These are phyloP conservation scores for Stephania yunnanensis DNA, from an alignment of 164 flowering plant genomes.

Conservation along the genomic window DNA sequence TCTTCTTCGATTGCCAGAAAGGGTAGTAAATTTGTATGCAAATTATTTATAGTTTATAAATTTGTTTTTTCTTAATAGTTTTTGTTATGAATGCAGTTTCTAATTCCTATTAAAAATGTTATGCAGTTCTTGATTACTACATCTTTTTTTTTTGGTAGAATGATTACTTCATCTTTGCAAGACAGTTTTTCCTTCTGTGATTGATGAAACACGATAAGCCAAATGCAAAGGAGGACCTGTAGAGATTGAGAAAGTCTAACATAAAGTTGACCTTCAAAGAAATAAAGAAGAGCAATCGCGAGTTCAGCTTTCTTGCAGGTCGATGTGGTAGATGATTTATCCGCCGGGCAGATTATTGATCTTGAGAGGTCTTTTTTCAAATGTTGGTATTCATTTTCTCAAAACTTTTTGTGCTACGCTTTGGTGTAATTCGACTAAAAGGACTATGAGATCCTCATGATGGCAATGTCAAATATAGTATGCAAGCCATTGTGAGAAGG, in stretches of 20 bases:
- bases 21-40: background rate
- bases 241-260: background rate
- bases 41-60: background rate
- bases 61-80: no score
- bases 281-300: background rate
- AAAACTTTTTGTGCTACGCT: no score
- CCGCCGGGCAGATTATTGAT: no score
- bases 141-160: background rate
- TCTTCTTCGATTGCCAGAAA: background rate
- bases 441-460: no score
- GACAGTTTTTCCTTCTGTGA: background rate
- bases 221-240: background rate
- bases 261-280: background rate
- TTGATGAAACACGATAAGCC: background rate
- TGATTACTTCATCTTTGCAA: background rate
- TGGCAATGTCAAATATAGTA: no score
- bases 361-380: no score
- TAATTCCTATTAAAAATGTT: no score
- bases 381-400: no score
- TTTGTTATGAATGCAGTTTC: background rate
- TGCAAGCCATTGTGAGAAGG: no score
- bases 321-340: no score
- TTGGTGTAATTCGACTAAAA: no score
- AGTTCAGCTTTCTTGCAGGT: no score
- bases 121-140: background rate